phyloP scores from a whole-genome alignment of 306 rosid genomes.

The Spatholobus suberectus region DNA sequence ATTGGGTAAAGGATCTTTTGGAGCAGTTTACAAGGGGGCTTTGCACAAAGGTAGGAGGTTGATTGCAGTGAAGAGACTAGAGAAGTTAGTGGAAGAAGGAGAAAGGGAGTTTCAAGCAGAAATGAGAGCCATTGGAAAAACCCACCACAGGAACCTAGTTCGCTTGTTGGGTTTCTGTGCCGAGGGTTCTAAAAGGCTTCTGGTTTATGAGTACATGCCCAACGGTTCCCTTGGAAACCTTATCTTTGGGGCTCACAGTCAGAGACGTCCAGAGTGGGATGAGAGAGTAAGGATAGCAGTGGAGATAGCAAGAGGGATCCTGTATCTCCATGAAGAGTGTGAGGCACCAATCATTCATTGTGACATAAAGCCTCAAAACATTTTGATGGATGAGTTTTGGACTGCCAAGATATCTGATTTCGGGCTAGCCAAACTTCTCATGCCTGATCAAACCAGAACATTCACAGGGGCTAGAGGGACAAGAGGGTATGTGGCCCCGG shows the following conservation, averaged over 20 bases:
- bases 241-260: constrained; percentile 29
- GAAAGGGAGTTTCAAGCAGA: constrained; percentile 54
- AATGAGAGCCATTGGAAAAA: constrained; percentile 47
- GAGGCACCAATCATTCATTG: constrained; percentile 47
- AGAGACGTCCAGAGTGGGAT: constrained; percentile 35
- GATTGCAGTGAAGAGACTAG: constrained; percentile 50
- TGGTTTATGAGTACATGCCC: constrained; percentile 53
- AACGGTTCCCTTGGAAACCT: constrained; percentile 48
- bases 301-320: constrained; percentile 47
- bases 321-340: constrained; percentile 50
- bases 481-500: constrained; percentile 51
- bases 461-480: constrained; percentile 47
- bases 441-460: constrained; percentile 49
- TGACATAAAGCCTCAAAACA: constrained; percentile 49
- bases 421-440: constrained; percentile 48
- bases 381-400: constrained; percentile 50
- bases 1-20: constrained; percentile 51
- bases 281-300: constrained; percentile 48
- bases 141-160: constrained; percentile 50
- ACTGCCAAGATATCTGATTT: constrained; percentile 52
- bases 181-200: constrained; percentile 50
- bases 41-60: constrained; percentile 29
- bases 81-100: constrained; percentile 48
- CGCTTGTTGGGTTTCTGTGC: constrained; percentile 42
- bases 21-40: constrained; percentile 48